These are phyloP conservation scores for Gaultheria prostrata DNA, from an alignment of 148 eudicot species.

Conservation along the genomic window DNA sequence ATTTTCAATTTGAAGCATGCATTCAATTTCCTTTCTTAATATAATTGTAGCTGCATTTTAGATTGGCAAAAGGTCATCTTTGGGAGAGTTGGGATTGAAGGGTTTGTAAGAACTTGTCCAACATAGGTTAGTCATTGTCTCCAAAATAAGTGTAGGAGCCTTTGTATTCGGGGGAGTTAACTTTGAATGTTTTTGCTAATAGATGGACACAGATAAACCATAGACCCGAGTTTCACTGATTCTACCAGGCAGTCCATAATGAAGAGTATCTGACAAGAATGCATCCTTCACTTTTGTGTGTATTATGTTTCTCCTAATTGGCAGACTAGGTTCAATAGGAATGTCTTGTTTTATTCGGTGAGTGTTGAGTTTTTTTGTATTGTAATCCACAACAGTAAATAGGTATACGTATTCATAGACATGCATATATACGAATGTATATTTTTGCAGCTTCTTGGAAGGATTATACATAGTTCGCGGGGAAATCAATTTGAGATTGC, in stretches of 20 bases:
- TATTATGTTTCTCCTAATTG: not conserved
- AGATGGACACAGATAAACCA: not conserved
- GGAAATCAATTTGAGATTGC: not conserved
- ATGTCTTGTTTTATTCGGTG: not conserved
- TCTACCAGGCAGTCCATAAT: not conserved
- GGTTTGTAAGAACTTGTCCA: too few relatives aligned
- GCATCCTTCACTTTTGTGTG: not conserved
- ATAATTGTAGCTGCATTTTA: too few relatives aligned
- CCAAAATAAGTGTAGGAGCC: too few relatives aligned
- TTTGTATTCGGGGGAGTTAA: not conserved
- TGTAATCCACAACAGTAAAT: not conserved
- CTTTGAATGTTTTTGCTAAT: not conserved
- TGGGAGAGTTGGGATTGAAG: too few relatives aligned
- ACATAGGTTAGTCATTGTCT: too few relatives aligned
- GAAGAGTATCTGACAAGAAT: not conserved
- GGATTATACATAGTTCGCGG: not conserved
- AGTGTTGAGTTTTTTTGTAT: not conserved
- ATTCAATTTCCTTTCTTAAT: too few relatives aligned
- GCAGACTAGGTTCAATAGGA: not conserved
- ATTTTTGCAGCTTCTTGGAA: not conserved
- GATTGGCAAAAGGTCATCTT: too few relatives aligned
- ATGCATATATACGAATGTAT: not conserved
- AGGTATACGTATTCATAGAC: not conserved
- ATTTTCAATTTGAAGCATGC: too few relatives aligned
- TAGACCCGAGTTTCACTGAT: not conserved